phyloP scores from a whole-genome alignment of 78 protist species.

The Dictyostelium brefeldianum region DNA sequence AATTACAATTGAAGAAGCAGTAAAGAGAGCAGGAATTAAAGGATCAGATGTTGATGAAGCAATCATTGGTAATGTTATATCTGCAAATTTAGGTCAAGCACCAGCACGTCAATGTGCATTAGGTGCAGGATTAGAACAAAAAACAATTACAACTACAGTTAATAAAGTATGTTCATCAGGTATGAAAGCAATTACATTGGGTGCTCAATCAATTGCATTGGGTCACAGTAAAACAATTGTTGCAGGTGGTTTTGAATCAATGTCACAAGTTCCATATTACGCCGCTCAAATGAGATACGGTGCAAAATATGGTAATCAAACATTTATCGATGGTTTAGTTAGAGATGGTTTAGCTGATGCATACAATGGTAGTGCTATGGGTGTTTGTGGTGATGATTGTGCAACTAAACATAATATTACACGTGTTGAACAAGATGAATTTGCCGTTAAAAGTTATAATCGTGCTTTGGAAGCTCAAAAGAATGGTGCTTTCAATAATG shows the following conservation, averaged over 20 bases:
- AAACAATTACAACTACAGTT: constrained; percentile 75
- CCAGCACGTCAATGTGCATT: constrained; percentile 96
- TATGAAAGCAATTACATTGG: constrained; percentile 96
- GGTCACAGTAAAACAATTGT: constrained; percentile 89
- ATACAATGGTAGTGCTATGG: constrained; percentile 93
- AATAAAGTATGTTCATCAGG: constrained; percentile 98
- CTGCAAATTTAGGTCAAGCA: constrained; percentile 83
- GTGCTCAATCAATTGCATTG: constrained; percentile 91
- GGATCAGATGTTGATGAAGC: constrained; percentile 85
- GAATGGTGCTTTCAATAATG: constrained; percentile 79
- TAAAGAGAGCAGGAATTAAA: constrained; percentile 83
- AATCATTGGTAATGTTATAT: constrained; percentile 94
- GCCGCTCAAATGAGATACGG: constrained; percentile 88
- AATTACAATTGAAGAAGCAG: constrained; percentile 87
- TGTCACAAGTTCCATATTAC: constrained; percentile 97
- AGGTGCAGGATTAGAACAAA: constrained; percentile 86
- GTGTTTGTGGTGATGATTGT: constrained; percentile 95
- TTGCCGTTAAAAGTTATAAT: constrained; percentile 89
- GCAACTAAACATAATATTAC: constrained; percentile 89
- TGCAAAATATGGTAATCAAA: constrained; percentile 86
- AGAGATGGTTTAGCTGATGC: constrained; percentile 97
- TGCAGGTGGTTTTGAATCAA: constrained; percentile 98
- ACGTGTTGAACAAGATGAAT: constrained; percentile 95
- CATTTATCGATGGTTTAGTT: constrained; percentile 87
- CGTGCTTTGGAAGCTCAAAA: constrained; percentile 83